Conservation (phyloP, 768 basidiomycete species). For the Lactarius akahatsu region DNA sequence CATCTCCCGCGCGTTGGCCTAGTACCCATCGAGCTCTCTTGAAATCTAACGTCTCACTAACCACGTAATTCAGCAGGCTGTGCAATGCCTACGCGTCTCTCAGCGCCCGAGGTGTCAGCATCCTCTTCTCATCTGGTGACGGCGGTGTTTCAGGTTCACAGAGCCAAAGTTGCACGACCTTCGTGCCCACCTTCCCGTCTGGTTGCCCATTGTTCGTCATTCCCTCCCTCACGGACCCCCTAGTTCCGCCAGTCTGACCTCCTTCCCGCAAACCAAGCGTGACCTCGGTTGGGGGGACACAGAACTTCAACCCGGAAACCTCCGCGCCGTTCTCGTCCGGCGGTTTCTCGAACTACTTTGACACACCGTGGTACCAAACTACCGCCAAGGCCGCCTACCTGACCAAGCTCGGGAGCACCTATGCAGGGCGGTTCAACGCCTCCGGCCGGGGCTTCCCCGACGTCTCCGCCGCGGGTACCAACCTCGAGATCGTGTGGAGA, state of each 20-base stretch:
- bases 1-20: conserved; percentile 12
- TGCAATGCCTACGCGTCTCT: conserved; percentile 29
- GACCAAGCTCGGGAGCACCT: conserved; percentile 33
- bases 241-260: neutral
- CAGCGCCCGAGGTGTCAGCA: conserved; percentile 23
- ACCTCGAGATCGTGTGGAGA: conserved; percentile 34
- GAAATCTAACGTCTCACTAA: neutral
- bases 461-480: conserved; percentile 41
- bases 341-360: conserved; percentile 40
- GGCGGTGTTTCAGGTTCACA: conserved; percentile 29
- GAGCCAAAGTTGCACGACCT: conserved; percentile 15
- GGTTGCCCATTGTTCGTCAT: conserved; percentile 31
- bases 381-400: conserved; percentile 42
- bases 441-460: conserved; percentile 50
- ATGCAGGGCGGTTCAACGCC: conserved; percentile 36
- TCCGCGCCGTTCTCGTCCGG: conserved; percentile 38
- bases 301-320: conserved; percentile 34
- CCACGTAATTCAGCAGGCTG: conserved; percentile 14
- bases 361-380: conserved; percentile 40
- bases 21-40: conserved; percentile 7
- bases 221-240: neutral
- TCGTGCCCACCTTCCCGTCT: conserved; percentile 31
- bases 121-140: conserved; percentile 31
- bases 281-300: conserved; percentile 40
- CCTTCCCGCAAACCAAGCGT: conserved; percentile 29